Evolutionary conservation across 768 basidiomycete genomes (phyloP).

Genomic region (Lactarius sanguifluus): DNA sequence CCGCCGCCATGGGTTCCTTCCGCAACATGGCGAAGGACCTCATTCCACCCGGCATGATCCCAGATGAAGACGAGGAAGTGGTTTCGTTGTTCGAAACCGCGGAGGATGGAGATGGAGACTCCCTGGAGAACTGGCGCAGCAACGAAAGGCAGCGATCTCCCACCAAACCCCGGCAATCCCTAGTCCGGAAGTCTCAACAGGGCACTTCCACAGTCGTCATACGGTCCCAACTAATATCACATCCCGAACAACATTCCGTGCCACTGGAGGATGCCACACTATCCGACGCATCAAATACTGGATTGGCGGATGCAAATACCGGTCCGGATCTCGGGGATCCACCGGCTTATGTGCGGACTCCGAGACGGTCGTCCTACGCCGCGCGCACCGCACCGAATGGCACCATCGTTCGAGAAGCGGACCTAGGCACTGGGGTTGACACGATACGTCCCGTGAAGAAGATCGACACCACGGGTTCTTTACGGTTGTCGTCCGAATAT

Average conservation of each 20-base stretch:
- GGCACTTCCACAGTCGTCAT: slow-evolving; percentile 78
- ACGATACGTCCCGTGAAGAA: slow-evolving; percentile 95
- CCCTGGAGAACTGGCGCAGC: slow-evolving; percentile 64
- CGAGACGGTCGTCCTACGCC: slow-evolving; percentile 75
- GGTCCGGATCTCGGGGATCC: slow-evolving; percentile 54
- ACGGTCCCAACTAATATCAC: slow-evolving; percentile 40
- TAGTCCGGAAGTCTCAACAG: slow-evolving; percentile 54
- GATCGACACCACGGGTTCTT: slow-evolving; percentile 75
- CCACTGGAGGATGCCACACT: slow-evolving; percentile 48
- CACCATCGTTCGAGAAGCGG: slow-evolving; percentile 75
- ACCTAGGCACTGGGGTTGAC: slow-evolving; percentile 83
- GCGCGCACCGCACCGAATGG: slow-evolving; percentile 70
- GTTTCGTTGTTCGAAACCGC: slow-evolving; percentile 42
- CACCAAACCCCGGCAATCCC: slow-evolving; percentile 37
- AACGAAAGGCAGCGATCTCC: slow-evolving; percentile 54
- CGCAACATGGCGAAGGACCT: slow-evolving; percentile 71
- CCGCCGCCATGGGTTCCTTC: slow-evolving; percentile 74
- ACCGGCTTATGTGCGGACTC: slow-evolving; percentile 67
- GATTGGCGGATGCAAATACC: slow-evolving; percentile 31
- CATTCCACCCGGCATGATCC: slow-evolving; percentile 53
- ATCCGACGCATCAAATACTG: slow-evolving; percentile 41
- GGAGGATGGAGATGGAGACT: slow-evolving; percentile 47
- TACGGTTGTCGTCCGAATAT: slow-evolving; percentile 76
- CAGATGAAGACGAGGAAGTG: slow-evolving; percentile 51
- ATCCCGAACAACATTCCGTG: slow-evolving; percentile 33